Evolutionary conservation across 2,329 filamentous ascomycete species (phyloP), one percentile per base, ranked within the genome.

Genomic region (Aspergillus sp.): DNA sequence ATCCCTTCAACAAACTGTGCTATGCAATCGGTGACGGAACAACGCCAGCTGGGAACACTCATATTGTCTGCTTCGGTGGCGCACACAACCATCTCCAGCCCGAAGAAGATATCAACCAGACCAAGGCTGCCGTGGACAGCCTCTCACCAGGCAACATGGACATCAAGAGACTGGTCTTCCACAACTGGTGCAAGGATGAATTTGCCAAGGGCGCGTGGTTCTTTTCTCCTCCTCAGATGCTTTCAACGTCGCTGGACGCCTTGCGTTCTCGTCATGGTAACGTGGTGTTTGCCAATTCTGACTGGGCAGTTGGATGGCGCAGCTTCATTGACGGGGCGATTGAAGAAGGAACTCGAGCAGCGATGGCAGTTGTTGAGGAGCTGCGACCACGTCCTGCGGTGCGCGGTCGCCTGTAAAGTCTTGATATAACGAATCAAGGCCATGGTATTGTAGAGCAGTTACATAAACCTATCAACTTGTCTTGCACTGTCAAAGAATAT

Each of bases 301-400:
- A 82, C 48, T 81, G 79, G 78, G 79, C 78, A 1, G 59, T 77
- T 6, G 79, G 78, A 0, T 81, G 80, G 80, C 69, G 80, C 0
- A 76, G 78, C 26, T 81, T 81, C 38, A 80, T 81, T n/a, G 80
- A 82, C 58, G 80, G 79, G 0, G 79, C 79, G 0, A 80, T 81
- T 38, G 76, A 81, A 50, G 76, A 79, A 32, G 79, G 79, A 0
- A 74, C 74, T 20, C 5, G 8, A 15, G 50, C 41, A 34, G 41
- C 50, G 39, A 9, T 18, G 39, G 9, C 15, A 18, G 39, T 42
- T 11, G 4, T 42, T 7, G 39, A 20, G 17, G 39, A 42, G 39
- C 15, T 42, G 7, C 17, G 17, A 5, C 39, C 39, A 9, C 26
- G 26, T 11, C 26, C 26, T 30, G 26, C 26, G 9, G 26, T 30